Conservation (phyloP, 2,329 filamentous ascomycete species). For the Clarireedia paspali region DNA sequence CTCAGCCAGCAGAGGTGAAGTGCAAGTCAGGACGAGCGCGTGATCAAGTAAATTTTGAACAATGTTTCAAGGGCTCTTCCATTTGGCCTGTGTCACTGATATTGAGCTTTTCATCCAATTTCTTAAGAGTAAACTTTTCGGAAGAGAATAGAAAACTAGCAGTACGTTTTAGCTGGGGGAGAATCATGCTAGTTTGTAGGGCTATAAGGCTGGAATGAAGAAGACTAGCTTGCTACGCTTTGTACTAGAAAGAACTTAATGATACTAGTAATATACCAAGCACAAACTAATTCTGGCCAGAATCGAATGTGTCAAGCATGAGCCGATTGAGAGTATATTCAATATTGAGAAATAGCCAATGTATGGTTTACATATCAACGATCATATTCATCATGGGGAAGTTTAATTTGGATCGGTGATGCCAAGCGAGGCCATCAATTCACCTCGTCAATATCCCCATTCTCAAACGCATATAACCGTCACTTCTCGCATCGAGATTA, state of each 20-base stretch:
- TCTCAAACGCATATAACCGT: no score
- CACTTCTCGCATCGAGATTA: no score
- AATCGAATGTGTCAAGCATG: neutral
- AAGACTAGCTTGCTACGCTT: neutral
- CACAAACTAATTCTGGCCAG: neutral
- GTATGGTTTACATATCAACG: no score
- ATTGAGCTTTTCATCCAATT: conserved; percentile 1
- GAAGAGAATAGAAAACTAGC: neutral
- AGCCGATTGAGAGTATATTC: neutral
- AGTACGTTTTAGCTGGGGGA: neutral
- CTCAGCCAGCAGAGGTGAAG: conserved; percentile 2
- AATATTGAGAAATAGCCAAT: no score
- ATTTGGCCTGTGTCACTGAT: neutral
- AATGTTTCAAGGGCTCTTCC: neutral
- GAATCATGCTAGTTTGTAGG: conserved; percentile 1
- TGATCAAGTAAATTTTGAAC: neutral
- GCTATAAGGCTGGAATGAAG: neutral
- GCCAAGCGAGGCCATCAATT: no score
- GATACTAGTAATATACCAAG: neutral
- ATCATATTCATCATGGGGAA: no score
- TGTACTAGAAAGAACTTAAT: neutral
- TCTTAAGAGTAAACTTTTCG: neutral
- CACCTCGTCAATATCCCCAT: no score
- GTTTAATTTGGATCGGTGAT: no score
- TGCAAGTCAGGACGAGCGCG: conserved; percentile 1